These are phyloP conservation scores for Dipodascus geniculatus DNA, from an alignment of 805 yeast species.

Conservation along the genomic window DNA sequence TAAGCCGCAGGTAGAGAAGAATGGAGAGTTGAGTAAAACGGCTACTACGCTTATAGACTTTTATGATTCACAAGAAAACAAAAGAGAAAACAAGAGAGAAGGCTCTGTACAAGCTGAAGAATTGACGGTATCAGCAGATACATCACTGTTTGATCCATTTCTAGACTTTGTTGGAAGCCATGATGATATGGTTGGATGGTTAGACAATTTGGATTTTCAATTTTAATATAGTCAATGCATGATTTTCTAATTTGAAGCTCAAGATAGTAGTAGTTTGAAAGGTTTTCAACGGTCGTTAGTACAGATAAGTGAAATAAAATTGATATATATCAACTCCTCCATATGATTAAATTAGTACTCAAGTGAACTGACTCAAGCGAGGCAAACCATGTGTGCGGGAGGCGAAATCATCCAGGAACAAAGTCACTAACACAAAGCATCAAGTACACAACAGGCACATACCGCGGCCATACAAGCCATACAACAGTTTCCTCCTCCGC, in stretches of 20 bases:
- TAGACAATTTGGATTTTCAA: not conserved
- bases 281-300: not conserved
- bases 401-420: not conserved
- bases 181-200: slow-evolving; percentile 1
- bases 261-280: not conserved
- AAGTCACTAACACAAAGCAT: slow-evolving; percentile 11
- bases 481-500: slow-evolving; percentile 8
- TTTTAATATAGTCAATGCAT: not conserved
- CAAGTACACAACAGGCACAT: slow-evolving; percentile 18
- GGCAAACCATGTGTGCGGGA: not conserved
- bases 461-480: slow-evolving; percentile 16
- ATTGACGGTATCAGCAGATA: not conserved
- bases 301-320: too few relatives aligned
- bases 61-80: not conserved
- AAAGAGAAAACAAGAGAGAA: too few relatives aligned
- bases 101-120: not conserved
- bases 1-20: slow-evolving; percentile 34
- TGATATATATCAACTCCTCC: not conserved
- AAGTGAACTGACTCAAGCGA: not conserved
- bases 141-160: not conserved
- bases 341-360: not conserved
- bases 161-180: not conserved
- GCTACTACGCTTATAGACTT: not conserved
- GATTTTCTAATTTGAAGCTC: not conserved
- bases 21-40: not conserved